phyloP scores from a whole-genome alignment of 139 green algal genomes.

The Chlorella sp. region DNA sequence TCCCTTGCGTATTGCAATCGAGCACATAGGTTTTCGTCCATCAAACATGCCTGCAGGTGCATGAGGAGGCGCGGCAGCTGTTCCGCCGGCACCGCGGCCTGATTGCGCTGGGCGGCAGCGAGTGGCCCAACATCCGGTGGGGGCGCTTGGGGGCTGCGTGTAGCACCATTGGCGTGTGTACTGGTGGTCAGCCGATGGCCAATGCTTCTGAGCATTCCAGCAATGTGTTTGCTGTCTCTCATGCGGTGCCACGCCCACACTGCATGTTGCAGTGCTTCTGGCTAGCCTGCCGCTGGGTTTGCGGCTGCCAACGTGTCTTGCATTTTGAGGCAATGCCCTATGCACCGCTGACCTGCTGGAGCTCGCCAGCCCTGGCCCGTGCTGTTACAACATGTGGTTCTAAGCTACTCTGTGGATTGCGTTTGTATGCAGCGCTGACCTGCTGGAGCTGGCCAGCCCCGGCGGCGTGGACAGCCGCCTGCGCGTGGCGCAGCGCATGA shows the following conservation, averaged over 20 bases:
- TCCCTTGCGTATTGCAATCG: no score
- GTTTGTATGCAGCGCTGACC: constrained; percentile 51
- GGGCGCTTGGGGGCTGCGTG: not conserved
- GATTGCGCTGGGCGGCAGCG: constrained; percentile 39
- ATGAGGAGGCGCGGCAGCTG: constrained; percentile 52
- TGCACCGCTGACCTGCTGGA: not conserved
- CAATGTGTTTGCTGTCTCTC: not conserved
- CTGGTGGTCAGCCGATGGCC: no score
- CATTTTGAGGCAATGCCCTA: no score
- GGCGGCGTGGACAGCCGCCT: constrained; percentile 43
- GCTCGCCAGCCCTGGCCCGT: not conserved
- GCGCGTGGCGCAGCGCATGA: constrained; percentile 60
- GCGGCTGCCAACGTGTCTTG: no score
- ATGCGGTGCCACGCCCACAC: not conserved
- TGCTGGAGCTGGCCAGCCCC: constrained; percentile 55
- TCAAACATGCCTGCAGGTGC: constrained; percentile 45
- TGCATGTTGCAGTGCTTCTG: not conserved
- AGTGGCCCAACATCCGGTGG: constrained; percentile 65
- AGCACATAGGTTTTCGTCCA: no score
- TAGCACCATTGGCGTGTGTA: no score
- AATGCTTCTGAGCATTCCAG: not conserved
- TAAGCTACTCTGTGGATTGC: no score
- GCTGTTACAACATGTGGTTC: no score
- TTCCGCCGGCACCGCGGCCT: constrained; percentile 55
- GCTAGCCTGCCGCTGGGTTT: not conserved